Evolutionary conservation across 176 grass and related monocot species (phyloP), one percentile per base, ranked within the genome.

Genomic region (Elaeis guineensis): DNA sequence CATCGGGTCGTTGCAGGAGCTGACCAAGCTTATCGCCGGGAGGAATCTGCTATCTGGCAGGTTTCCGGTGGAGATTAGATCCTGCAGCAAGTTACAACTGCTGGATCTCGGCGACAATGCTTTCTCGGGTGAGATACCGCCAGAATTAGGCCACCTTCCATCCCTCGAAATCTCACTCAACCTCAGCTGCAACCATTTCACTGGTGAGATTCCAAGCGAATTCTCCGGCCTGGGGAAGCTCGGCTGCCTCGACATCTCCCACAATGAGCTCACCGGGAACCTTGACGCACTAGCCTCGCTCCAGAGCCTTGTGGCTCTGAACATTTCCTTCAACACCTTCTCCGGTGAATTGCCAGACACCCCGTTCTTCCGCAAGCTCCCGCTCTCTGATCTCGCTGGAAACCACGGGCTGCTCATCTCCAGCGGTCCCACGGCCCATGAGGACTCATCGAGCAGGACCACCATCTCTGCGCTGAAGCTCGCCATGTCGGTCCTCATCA

Each of bases 251-350:
- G 93, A 97, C 71, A 11, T 92, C 2, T 89, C 93, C 2, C 78
- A 97, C 73, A 97, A 97, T 18, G 65, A 77, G 63, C 76, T 97
- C 75, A 83, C 78, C 51, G 87, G 87, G 21, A 52, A 57, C 56
- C 87, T 98, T 3, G 77, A 51, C 21, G 72, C 76, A 0, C 81
- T 97, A 0, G 66, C 78, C 49, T 62, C 49, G 58, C 19, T 97
- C 5, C 81, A 92, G 72, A 91, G 89, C 55, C 87, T 97, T 24
- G 93, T 97, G 44, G 69, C 79, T 17, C 81, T 97, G 14, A 97
- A 97, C 81, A 73, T 91, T 17, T 97, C 93, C 5, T 97, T 67
- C 73, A 97, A 97, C 25, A 24, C 55, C 0, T 97, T 97, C 80
- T 97, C 87, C 20, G 93, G 93, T 0, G 78, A 89, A 11, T 75